Evolutionary conservation across 2,329 filamentous ascomycete genomes (phyloP).

Genomic region (Cercospora brassicicola): DNA sequence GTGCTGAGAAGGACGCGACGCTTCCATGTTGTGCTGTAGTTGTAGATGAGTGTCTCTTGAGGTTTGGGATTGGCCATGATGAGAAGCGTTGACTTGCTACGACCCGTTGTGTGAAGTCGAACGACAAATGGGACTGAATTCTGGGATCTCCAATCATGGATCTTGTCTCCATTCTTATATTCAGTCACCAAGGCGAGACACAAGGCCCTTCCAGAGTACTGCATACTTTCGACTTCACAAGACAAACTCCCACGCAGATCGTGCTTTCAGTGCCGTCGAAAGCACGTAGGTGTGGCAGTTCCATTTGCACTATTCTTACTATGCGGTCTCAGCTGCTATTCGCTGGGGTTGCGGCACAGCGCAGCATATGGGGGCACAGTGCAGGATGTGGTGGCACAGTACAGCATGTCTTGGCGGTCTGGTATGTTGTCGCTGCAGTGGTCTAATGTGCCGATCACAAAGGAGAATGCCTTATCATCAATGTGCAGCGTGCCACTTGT

Average conservation of each 20-base stretch:
- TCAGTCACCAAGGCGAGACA: not conserved
- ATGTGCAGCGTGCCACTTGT: not conserved
- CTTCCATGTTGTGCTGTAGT: not conserved
- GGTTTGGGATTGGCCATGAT: not conserved
- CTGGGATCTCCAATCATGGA: not conserved
- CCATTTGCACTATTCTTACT: not conserved
- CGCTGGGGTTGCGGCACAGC: not conserved
- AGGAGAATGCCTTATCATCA: not conserved
- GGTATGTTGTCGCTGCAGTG: not conserved
- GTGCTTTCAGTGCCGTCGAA: not conserved
- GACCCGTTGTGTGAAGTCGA: not conserved
- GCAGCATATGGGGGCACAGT: not conserved
- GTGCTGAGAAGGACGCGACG: not conserved
- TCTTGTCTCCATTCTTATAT: not conserved
- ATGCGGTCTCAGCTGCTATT: not conserved
- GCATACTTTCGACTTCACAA: not conserved
- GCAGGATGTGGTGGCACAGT: not conserved
- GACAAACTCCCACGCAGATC: not conserved
- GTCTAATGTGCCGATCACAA: not conserved
- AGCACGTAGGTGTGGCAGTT: not conserved
- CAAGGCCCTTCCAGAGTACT: not conserved
- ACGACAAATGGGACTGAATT: not conserved
- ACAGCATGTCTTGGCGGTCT: not conserved
- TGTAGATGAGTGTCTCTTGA: not conserved
- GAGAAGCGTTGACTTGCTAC: not conserved